phyloP scores from a whole-genome alignment of 2,329 filamentous ascomycete genomes.

The Aphanocladium album region DNA sequence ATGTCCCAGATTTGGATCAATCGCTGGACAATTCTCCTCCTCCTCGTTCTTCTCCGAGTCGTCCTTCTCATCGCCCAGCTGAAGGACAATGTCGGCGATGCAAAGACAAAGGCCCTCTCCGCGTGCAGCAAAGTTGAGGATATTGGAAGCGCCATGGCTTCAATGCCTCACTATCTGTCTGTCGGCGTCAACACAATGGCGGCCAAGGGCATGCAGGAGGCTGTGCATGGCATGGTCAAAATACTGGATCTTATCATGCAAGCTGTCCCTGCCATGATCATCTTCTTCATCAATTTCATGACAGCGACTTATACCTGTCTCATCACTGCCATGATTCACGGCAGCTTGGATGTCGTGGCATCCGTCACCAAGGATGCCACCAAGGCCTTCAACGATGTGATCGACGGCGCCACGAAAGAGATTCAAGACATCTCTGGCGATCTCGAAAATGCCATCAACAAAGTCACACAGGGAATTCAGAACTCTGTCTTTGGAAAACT shows the following conservation, averaged over 20 bases:
- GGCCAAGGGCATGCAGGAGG: constrained; percentile 71
- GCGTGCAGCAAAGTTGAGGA: constrained; percentile 91
- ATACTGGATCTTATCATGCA: constrained; percentile 76
- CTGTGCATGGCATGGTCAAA: constrained; percentile 72
- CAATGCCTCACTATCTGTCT: constrained; percentile 94
- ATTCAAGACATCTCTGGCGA: constrained; percentile 55
- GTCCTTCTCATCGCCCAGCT: constrained; percentile 71
- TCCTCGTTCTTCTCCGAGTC: constrained; percentile 78
- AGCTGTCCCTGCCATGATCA: constrained; percentile 77
- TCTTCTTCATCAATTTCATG: constrained; percentile 90
- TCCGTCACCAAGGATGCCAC: constrained; percentile 49
- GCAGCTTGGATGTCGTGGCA: constrained; percentile 65
- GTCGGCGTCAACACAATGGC: constrained; percentile 82
- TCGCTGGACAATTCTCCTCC: constrained; percentile 85
- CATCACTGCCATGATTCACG: constrained; percentile 75
- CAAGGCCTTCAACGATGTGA: constrained; percentile 43
- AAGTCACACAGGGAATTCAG: constrained; percentile 40
- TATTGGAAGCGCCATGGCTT: constrained; percentile 90
- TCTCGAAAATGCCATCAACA: constrained; percentile 43
- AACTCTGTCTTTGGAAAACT: constrained; percentile 46
- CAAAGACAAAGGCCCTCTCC: constrained; percentile 75
- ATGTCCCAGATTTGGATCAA: constrained; percentile 98
- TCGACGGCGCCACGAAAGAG: constrained; percentile 51
- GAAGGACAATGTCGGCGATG: constrained; percentile 67
- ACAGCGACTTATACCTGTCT: constrained; percentile 88